Evolutionary conservation across 2,329 filamentous ascomycete species (phyloP), one percentile per base, ranked within the genome.

Genomic region (Penicillium sp.): DNA sequence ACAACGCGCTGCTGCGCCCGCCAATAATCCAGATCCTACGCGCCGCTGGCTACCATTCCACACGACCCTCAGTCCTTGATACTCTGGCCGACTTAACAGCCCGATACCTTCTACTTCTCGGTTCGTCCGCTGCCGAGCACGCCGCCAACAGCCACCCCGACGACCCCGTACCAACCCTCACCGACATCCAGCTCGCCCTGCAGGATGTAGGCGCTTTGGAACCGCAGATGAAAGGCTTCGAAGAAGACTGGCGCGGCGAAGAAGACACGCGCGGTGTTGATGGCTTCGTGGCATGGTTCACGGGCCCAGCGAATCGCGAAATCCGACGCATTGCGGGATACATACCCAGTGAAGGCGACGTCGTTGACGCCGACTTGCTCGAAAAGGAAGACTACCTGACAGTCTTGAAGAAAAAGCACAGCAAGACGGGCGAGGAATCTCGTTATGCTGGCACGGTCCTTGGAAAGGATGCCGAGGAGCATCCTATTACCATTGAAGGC

Each of bases 11-110:
- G 61, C 81, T 97, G 57, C 90, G 91, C 43, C 93, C 93, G 1
- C 87, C 87, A 48, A 84, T 97, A 59, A 84, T 97, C 57, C 91
- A 97, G 74, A 93, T 96, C 66, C 85, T 97, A 52, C 91, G 93
- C 68, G 90, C 92, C 28, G 88, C 91, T 23, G 93, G 93, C 69
- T 97, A 95, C 76, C 90, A 95, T 71, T 82, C 87, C 43, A 89
- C 91, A 51, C 86, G 86, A 55, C 87, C 90, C 1, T 87, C 88
- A 3, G 91, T 95, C 6, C 80, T 97, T 57, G 92, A 97, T 74
- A 87, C 89, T 9, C 73, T 97, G n/a, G 89, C 91, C 14, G 91
- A 97, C 72, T 81, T 97, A 7, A 87, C 91, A 0, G 89, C 87
- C 45, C 86, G 89, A 62, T 96, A 97, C 73, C 77, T 97, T 57